Evolutionary conservation across 495 filamentous ascomycete species (phyloP), one percentile per base, ranked within the genome.

Genomic region (Lepidopterella palustris): DNA sequence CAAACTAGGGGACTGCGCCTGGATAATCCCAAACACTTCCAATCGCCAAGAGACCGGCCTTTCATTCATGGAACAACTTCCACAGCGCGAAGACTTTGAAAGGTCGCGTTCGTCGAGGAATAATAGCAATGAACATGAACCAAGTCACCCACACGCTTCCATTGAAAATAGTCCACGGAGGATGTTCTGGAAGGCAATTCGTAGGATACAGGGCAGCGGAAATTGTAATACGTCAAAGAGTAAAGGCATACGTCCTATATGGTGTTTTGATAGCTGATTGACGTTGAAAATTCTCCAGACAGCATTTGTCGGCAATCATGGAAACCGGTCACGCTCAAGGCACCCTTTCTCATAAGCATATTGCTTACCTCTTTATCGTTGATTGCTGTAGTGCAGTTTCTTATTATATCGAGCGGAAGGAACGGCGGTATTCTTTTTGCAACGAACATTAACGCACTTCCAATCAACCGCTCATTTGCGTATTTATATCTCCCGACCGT

Each of bases 401-500:
- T 63, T 9, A 20, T 58, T 2, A 18, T 25, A 8, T 20, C 21
- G 23, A 59, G 55, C 26, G 27, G 53, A 53, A 15, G 35, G 5
- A 25, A 63, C 48, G 3, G 29, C 5, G 78, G 73, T 4, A 40
- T 80, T 15, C 55, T 70, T 15, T 76, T 78, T 26, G 66, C 69
- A 0, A 10, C 57, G 0, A 45, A 55, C 0, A 21, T 61, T 2
- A 62, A 67, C 20, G 57, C 70, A 6, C 62, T 78, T 18, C 57
- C 77, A 0, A 15, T 42, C 0, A 39, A 25, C 13, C 48, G 53
- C 0, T 64, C 26, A 0, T 77, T 79, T 45, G 31, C 64, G 8
- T 78, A 77, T 31, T 47, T 70, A 0, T 74, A 78, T 62, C 55
- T 74, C 3, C 72, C 76, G 2, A 78, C 72, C 2, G 63, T 78